phyloP scores from a whole-genome alignment of 164 flowering plant species.

The Vitis riparia region DNA sequence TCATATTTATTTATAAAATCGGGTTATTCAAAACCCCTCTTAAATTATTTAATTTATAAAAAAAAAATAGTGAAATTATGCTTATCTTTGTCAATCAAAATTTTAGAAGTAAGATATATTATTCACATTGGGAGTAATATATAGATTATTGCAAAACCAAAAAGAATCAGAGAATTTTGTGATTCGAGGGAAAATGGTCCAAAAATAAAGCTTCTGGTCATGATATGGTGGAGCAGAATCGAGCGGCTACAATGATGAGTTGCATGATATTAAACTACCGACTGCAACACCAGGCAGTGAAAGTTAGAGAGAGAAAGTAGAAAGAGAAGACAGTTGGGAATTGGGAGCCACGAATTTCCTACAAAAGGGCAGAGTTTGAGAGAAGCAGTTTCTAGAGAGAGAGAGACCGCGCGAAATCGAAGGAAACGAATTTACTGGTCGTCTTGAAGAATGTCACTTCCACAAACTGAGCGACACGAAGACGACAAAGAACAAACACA shows the following conservation, averaged over 20 bases:
- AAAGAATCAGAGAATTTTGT: no score
- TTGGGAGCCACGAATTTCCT: constrained; percentile 28
- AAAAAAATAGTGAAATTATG: no score
- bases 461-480: constrained; percentile 5
- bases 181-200: no score
- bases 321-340: constrained; percentile 14
- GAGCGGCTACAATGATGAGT: background rate
- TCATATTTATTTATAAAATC: no score
- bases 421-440: constrained; percentile 31
- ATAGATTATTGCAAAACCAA: no score
- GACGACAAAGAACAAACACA: constrained; percentile 2
- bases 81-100: no score
- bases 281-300: background rate
- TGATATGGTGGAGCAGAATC: background rate
- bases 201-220: no score
- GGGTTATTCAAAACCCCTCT: no score
- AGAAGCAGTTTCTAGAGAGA: background rate
- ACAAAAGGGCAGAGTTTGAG: constrained; percentile 1
- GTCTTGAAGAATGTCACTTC: constrained; percentile 29
- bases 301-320: constrained; percentile 5
- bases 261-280: background rate
- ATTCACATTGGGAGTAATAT: no score
- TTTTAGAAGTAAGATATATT: no score
- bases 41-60: no score
- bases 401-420: constrained; percentile 30